phyloP scores from a whole-genome alignment of 352 stramenopile genomes.

The Globisporangium spinosum region DNA sequence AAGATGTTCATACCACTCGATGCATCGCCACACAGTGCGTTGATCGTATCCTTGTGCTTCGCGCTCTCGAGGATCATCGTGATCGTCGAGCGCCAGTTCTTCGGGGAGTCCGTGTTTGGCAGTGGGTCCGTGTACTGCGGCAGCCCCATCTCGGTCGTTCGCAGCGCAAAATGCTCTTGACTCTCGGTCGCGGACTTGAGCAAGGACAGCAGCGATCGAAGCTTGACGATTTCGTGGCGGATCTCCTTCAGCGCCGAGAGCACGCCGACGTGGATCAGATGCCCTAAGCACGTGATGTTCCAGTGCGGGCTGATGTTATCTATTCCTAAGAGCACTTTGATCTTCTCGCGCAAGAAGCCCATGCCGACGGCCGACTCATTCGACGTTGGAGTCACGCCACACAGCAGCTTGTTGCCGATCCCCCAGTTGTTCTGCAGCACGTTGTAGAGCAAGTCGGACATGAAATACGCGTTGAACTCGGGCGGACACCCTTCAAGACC shows the following conservation, averaged over 20 bases:
- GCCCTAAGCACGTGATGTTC: conserved; percentile 71
- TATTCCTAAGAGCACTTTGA: conserved; percentile 74
- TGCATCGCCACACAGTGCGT: conserved; percentile 58
- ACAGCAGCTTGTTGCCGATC: conserved; percentile 66
- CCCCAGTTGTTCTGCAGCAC: conserved; percentile 79
- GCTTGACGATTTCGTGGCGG: conserved; percentile 67
- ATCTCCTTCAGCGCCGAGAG: conserved; percentile 67
- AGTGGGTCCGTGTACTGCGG: conserved; percentile 54
- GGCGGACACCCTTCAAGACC: conserved; percentile 63
- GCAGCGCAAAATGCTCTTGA: conserved; percentile 69
- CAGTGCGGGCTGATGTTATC: conserved; percentile 69
- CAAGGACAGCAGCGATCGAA: conserved; percentile 65
- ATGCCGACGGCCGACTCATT: conserved; percentile 66
- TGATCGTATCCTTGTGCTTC: conserved; percentile 78
- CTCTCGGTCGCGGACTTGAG: conserved; percentile 68
- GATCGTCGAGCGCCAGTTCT: conserved; percentile 64
- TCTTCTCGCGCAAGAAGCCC: conserved; percentile 74
- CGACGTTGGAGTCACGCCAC: conserved; percentile 57
- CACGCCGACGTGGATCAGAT: conserved; percentile 70
- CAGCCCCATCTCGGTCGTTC: conserved; percentile 62
- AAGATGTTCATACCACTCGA: conserved; percentile 75
- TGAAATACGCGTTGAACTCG: conserved; percentile 73
- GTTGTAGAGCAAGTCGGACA: conserved; percentile 78
- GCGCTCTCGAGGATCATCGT: conserved; percentile 72
- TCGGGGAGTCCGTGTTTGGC: conserved; percentile 67